Conservation (phyloP, 441 rosid genomes). For the Hura crepitans region DNA sequence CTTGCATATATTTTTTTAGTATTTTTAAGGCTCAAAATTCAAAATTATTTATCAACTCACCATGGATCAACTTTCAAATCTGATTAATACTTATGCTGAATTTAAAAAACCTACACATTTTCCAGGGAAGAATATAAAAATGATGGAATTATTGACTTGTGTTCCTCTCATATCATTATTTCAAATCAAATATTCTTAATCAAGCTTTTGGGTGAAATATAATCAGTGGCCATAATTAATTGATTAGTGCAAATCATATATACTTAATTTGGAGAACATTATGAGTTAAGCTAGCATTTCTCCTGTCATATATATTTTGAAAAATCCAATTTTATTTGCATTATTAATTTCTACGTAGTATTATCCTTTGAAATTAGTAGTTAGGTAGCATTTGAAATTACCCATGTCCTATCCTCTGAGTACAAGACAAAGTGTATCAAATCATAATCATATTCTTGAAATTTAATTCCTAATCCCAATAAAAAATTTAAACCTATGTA, state of each 20-base stretch:
- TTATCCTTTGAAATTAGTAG: not conserved
- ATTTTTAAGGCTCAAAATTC: not conserved
- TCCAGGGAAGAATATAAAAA: not conserved
- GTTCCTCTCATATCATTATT: not conserved
- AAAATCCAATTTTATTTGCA: not conserved
- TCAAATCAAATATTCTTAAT: not conserved
- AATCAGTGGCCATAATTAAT: not conserved
- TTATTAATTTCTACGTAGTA: not conserved
- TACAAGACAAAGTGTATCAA: too few species aligned
- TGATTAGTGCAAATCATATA: not conserved
- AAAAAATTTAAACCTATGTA: too few species aligned
- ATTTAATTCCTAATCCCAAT: too few species aligned
- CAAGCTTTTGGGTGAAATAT: slow-evolving; percentile 10
- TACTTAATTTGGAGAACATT: slow-evolving; percentile 4
- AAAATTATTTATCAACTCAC: not conserved
- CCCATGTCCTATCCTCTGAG: not conserved
- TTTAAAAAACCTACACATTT: not conserved
- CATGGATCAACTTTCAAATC: not conserved
- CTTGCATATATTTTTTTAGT: not conserved
- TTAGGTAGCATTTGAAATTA: not conserved
- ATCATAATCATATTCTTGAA: too few species aligned
- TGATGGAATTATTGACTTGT: not conserved
- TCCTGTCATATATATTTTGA: not conserved
- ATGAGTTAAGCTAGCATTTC: not conserved
- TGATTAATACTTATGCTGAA: slow-evolving; percentile 10